Evolutionary conservation across 2,329 filamentous ascomycete species (phyloP).

Genomic region (Epichloe sp.): DNA sequence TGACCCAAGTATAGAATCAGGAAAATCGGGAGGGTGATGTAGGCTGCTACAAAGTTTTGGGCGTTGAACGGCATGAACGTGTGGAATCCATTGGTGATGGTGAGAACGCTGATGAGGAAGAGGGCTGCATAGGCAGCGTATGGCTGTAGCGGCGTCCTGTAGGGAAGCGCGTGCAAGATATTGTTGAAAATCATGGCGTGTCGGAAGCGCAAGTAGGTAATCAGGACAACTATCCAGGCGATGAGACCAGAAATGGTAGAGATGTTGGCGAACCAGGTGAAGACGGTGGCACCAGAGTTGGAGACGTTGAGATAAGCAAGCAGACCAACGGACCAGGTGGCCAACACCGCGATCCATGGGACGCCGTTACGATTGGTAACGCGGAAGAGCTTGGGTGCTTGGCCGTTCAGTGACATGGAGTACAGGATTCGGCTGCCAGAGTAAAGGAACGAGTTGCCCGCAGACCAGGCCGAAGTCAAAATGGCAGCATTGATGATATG

Average conservation of each 20-base stretch:
- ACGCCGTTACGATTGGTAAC: constrained; percentile 48
- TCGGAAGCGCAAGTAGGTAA: constrained; percentile 47
- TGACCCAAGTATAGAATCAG: constrained; percentile 46
- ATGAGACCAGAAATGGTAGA: constrained; percentile 50
- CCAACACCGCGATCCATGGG: constrained; percentile 40
- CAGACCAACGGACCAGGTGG: constrained; percentile 45
- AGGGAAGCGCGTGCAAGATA: constrained; percentile 37
- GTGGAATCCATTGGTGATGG: constrained; percentile 62
- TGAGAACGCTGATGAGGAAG: constrained; percentile 45
- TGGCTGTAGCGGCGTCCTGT: constrained; percentile 40
- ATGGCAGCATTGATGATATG: constrained; percentile 57
- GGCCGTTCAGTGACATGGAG: constrained; percentile 52
- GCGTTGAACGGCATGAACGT: constrained; percentile 60
- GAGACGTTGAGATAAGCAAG: constrained; percentile 59
- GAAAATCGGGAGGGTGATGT: constrained; percentile 51
- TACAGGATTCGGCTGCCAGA: constrained; percentile 58
- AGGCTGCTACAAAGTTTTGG: constrained; percentile 50
- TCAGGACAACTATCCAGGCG: constrained; percentile 45
- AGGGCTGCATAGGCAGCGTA: constrained; percentile 52
- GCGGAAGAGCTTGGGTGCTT: constrained; percentile 50
- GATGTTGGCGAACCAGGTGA: constrained; percentile 60
- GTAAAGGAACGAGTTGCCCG: constrained; percentile 49
- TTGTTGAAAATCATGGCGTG: constrained; percentile 39
- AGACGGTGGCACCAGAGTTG: constrained; percentile 48
- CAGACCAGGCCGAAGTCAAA: constrained; percentile 52